phyloP scores from a whole-genome alignment of 2,329 filamentous ascomycete genomes.

The Pyrenochaeta sp. region DNA sequence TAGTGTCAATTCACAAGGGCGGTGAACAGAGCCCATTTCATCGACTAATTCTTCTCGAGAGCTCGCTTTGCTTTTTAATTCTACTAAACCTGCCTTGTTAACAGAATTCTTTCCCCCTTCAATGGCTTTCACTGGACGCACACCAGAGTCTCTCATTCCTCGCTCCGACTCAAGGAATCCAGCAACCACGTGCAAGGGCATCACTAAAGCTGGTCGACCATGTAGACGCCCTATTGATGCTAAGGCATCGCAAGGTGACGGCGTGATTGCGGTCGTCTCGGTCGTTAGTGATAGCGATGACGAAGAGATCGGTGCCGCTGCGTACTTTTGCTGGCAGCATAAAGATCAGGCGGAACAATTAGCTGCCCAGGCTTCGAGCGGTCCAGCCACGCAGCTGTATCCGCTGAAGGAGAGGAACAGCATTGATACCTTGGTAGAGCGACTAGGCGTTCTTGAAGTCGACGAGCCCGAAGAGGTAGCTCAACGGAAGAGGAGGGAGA shows the following conservation, averaged over 20 bases:
- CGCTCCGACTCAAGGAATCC: slow-evolving; percentile 88
- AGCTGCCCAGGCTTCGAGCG: slow-evolving; percentile 25
- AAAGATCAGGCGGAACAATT: slow-evolving; percentile 76
- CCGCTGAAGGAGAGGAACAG: slow-evolving; percentile 74
- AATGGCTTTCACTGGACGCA: slow-evolving; percentile 55
- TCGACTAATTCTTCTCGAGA: neutral
- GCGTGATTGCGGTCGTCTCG: slow-evolving; percentile 53
- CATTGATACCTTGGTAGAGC: slow-evolving; percentile 84
- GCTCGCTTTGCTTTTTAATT: neutral
- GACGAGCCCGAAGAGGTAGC: slow-evolving; percentile 54
- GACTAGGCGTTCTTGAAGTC: slow-evolving; percentile 77
- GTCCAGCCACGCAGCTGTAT: slow-evolving; percentile 56
- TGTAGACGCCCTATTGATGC: slow-evolving; percentile 77
- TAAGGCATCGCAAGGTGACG: slow-evolving; percentile 47
- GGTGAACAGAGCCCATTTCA: neutral
- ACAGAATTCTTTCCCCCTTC: neutral
- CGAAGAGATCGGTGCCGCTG: slow-evolving; percentile 63
- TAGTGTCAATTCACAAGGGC: neutral
- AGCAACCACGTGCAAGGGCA: slow-evolving; percentile 83
- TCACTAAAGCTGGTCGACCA: slow-evolving; percentile 81
- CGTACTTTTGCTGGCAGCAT: slow-evolving; percentile 94
- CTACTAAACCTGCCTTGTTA: slow-evolving; percentile 1
- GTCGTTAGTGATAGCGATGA: slow-evolving; percentile 55
- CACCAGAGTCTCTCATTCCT: slow-evolving; percentile 80
- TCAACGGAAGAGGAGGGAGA: slow-evolving; percentile 41